phyloP scores from a whole-genome alignment of 106 monocot genomes.

The Acanthochlamys bracteata region DNA sequence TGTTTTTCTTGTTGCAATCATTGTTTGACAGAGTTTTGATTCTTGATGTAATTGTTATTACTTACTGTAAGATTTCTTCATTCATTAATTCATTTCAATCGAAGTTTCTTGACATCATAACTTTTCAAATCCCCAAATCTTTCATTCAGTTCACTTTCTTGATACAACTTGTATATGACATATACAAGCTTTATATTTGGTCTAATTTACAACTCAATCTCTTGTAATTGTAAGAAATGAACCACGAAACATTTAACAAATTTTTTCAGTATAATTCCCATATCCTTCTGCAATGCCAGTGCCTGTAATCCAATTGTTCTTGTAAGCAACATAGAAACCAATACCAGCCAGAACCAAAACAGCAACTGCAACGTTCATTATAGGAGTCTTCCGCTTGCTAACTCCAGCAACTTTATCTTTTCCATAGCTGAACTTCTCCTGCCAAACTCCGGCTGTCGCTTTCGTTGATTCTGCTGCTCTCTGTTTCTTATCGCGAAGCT shows the following conservation, averaged over 20 bases:
- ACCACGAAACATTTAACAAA: too few relatives aligned
- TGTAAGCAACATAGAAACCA: constrained; percentile 6
- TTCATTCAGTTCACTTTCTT: too few relatives aligned
- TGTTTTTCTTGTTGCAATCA: neutral
- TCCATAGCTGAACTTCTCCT: neutral
- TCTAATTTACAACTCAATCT: too few relatives aligned
- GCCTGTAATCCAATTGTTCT: neutral
- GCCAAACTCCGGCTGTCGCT: neutral
- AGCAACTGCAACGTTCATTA: constrained; percentile 9
- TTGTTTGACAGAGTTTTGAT: neutral
- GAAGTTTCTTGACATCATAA: too few relatives aligned
- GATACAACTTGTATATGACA: too few relatives aligned
- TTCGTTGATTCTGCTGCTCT: neutral
- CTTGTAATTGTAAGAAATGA: too few relatives aligned
- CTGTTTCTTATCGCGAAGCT: neutral
- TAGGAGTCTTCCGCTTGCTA: neutral
- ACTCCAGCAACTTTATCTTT: neutral
- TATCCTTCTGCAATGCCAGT: too few relatives aligned
- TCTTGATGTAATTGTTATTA: neutral
- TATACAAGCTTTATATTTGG: too few relatives aligned
- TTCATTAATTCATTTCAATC: too few relatives aligned
- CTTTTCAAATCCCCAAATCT: too few relatives aligned
- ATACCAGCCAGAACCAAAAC: constrained; percentile 1
- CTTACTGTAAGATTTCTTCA: too few relatives aligned
- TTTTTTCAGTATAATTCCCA: too few relatives aligned